Percentiles rank a stretch among this genome's conserved stretches.
These are phyloP conservation scores for Solidago caesia DNA, from an alignment of 129 eudicot genomes.

Conservation along the genomic window DNA sequence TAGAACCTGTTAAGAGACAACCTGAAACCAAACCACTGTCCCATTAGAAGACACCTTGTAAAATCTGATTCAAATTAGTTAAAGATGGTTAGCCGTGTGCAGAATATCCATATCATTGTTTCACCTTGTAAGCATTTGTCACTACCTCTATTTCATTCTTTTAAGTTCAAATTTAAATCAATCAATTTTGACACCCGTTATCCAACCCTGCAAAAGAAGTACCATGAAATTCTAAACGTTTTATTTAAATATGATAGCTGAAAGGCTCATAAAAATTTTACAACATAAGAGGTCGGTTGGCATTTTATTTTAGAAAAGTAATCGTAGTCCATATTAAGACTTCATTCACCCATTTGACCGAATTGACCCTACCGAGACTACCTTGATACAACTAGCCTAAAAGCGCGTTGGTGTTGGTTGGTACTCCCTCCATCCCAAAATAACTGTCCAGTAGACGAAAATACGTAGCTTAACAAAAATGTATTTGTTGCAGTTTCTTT, in stretches of 20 bases:
- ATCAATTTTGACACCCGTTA: not conserved
- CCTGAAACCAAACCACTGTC: conserved; percentile 98
- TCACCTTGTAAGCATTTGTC: conserved; percentile 9
- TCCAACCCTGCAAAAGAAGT: not conserved
- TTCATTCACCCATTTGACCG: too few species aligned
- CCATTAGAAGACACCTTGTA: conserved; percentile 82
- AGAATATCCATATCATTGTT: conserved; percentile 15
- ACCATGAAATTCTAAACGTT: conserved; percentile 10
- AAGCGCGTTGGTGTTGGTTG: too few species aligned
- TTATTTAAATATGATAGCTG: not conserved
- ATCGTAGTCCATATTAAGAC: too few species aligned
- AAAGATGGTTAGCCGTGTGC: conserved; percentile 18
- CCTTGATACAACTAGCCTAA: too few species aligned
- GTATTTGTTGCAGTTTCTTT: too few species aligned
- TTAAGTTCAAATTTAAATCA: conserved; percentile 21
- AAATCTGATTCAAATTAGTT: conserved; percentile 54
- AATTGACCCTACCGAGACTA: too few species aligned
- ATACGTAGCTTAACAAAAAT: too few species aligned
- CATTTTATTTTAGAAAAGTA: not conserved
- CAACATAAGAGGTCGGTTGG: not conserved
- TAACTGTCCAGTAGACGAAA: too few species aligned
- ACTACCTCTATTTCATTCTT: conserved; percentile 1
- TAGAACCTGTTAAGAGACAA: conserved; percentile 80
- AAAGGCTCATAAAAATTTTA: not conserved
- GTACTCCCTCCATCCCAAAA: too few species aligned